phyloP scores from a whole-genome alignment of 306 rosid species.

The Gynostemma pentaphyllum region DNA sequence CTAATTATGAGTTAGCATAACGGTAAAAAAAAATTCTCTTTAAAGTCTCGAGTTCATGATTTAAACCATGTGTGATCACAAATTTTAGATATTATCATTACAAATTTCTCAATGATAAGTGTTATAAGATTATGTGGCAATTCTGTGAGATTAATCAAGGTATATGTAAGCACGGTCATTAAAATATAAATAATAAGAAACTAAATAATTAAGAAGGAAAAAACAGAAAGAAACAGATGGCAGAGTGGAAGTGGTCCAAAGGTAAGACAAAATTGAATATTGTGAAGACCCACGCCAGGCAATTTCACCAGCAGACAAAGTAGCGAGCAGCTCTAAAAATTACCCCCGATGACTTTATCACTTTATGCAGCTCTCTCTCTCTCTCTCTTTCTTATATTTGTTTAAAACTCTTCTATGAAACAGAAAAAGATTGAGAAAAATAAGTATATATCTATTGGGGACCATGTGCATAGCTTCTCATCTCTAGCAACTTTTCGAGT shows the following conservation, averaged over 20 bases:
- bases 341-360: background rate
- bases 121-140: too few relatives aligned
- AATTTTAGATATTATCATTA: too few relatives aligned
- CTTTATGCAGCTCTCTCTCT: conserved; percentile 1
- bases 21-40: too few relatives aligned
- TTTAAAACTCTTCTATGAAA: conserved; percentile 5
- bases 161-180: too few relatives aligned
- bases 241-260: conserved; percentile 8
- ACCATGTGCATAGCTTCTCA: conserved; percentile 12
- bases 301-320: conserved; percentile 12
- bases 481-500: conserved; percentile 6
- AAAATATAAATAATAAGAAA: background rate
- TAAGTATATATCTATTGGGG: conserved; percentile 5
- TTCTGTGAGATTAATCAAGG: too few relatives aligned
- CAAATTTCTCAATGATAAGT: too few relatives aligned
- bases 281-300: conserved; percentile 11
- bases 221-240: conserved; percentile 5
- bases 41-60: too few relatives aligned
- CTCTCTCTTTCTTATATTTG: background rate
- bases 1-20: too few relatives aligned
- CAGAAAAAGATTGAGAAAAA: background rate
- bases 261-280: conserved; percentile 14
- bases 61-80: too few relatives aligned
- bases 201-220: background rate
- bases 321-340: conserved; percentile 3